A percentile compares a stretch with the other conserved stretches of the same genome.
These are phyloP conservation scores for Tuctoria greenei DNA, from an alignment of 176 grass and related monocot species.

Conservation along the genomic window DNA sequence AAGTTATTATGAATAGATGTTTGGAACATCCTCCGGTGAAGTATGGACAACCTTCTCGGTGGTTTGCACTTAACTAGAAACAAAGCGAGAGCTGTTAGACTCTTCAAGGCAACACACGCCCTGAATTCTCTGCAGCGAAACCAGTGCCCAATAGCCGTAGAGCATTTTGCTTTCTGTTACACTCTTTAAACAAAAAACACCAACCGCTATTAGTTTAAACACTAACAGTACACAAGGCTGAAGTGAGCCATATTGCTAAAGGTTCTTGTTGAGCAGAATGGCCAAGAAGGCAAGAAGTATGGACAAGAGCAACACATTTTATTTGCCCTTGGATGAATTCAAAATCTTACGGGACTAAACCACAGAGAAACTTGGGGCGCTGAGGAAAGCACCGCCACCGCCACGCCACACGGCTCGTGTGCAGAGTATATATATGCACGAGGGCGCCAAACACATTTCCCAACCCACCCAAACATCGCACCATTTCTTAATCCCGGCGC, in stretches of 20 bases:
- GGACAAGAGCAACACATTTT: constrained; percentile 36
- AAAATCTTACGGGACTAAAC: too few species aligned
- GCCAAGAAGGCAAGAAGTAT: constrained; percentile 64
- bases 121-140: constrained; percentile 22
- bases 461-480: constrained; percentile 45
- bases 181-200: constrained; percentile 12
- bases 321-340: constrained; percentile 28
- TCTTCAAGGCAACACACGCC: not conserved
- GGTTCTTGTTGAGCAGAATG: constrained; percentile 51
- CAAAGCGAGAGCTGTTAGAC: constrained; percentile 20
- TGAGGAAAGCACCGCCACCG: not conserved
- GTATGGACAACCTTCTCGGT: constrained; percentile 34
- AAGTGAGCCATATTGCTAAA: constrained; percentile 28
- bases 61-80: constrained; percentile 31
- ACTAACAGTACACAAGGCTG: constrained; percentile 1
- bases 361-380: constrained; percentile 34
- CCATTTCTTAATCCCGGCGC: constrained; percentile 44
- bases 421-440: constrained; percentile 44
- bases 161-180: constrained; percentile 31
- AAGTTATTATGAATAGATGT: not conserved
- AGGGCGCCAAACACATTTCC: constrained; percentile 58
- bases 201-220: constrained; percentile 22
- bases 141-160: not conserved
- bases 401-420: constrained; percentile 40
- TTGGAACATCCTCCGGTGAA: constrained; percentile 14